Percentiles rank a stretch among this genome's conserved stretches.
These are phyloP conservation scores for Corchorus olitorius DNA, from an alignment of 345 rosid species.

Conservation along the genomic window DNA sequence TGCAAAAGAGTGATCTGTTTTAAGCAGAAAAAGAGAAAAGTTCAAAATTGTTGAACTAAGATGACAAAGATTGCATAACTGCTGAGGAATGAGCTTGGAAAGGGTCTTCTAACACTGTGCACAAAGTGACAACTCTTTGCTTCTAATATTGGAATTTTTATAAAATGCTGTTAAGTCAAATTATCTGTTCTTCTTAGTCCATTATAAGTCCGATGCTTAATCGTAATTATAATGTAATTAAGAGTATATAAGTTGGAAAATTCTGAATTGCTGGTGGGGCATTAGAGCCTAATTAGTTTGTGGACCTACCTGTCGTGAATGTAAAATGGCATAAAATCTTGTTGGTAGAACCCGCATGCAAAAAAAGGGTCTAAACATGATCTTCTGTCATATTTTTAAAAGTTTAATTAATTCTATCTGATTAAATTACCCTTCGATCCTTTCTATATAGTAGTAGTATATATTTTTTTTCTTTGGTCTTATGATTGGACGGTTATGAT, in stretches of 20 bases:
- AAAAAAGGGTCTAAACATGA: not conserved
- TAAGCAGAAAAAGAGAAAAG: constrained; percentile 19
- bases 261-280: not conserved
- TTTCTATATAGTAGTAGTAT: not conserved
- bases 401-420: not conserved
- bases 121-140: constrained; percentile 36
- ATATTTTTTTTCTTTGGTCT: not conserved
- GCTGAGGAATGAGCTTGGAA: constrained; percentile 33
- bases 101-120: constrained; percentile 20
- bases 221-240: not conserved
- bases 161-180: constrained; percentile 22
- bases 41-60: constrained; percentile 19
- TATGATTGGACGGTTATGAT: constrained; percentile 1
- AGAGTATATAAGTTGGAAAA: not conserved
- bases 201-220: constrained; percentile 3
- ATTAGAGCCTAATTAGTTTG: constrained; percentile 4
- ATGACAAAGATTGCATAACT: constrained; percentile 35
- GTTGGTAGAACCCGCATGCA: constrained; percentile 10
- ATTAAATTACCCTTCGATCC: not conserved
- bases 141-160: constrained; percentile 4
- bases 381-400: not conserved
- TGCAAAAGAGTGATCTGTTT: not conserved
- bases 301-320: constrained; percentile 31
- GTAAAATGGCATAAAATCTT: constrained; percentile 16
- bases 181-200: not conserved